These are phyloP conservation scores for Globisporangium canariense DNA, from an alignment of 352 stramenopile genomes.

Conservation along the genomic window DNA sequence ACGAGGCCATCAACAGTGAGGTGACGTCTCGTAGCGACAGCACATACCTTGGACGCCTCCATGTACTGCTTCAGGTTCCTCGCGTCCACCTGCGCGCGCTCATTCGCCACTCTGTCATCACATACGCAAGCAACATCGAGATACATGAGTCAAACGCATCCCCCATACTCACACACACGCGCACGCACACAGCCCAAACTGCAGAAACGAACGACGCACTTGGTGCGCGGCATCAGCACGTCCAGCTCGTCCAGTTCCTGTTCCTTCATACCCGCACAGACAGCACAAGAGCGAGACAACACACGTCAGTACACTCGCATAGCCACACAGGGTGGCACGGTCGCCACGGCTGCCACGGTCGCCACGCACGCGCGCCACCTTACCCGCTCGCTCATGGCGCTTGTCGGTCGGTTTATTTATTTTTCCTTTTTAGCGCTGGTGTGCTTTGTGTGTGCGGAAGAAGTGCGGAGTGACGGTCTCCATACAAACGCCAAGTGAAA, in stretches of 20 bases:
- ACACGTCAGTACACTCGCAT: background rate
- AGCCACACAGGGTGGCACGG: background rate
- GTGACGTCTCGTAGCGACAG: background rate
- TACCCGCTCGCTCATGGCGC: slow-evolving; percentile 6
- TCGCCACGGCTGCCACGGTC: background rate
- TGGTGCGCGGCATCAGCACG: slow-evolving; percentile 69
- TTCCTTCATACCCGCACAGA: background rate
- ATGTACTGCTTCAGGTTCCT: slow-evolving; percentile 64
- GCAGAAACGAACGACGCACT: slow-evolving; percentile 23
- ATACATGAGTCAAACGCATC: background rate
- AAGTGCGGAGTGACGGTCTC: background rate
- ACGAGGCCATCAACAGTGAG: background rate
- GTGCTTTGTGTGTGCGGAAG: background rate
- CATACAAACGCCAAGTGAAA: slow-evolving; percentile 16
- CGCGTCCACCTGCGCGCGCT: slow-evolving; percentile 42
- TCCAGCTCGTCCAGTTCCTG: slow-evolving; percentile 53
- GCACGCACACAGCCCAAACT: background rate
- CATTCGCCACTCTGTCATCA: slow-evolving; percentile 32
- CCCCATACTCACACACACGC: slow-evolving; percentile 1
- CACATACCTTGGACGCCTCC: slow-evolving; percentile 31
- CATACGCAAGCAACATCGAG: background rate
- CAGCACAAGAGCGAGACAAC: background rate
- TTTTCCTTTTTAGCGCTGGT: background rate
- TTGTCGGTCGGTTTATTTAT: background rate
- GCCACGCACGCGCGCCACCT: background rate